These are phyloP conservation scores for Dendryphion nanum DNA, from an alignment of 2,329 filamentous ascomycete species.

Conservation along the genomic window DNA sequence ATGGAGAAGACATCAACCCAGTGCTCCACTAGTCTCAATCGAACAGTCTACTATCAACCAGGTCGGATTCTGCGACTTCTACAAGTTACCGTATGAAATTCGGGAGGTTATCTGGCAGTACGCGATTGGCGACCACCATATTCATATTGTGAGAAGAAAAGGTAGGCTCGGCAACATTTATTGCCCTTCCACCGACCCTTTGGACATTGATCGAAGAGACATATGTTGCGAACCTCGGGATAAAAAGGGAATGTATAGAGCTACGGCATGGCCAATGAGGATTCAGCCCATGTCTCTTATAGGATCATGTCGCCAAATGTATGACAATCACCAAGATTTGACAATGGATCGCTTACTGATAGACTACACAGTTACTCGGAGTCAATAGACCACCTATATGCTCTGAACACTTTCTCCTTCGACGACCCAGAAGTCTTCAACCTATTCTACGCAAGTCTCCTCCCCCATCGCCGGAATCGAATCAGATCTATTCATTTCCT, in stretches of 20 bases:
- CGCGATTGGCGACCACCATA: conserved; percentile 9
- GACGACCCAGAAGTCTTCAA: conserved; percentile 3
- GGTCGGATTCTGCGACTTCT: conserved; percentile 1
- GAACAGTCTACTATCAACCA: conserved; percentile 2
- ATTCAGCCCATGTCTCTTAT: conserved; percentile 3
- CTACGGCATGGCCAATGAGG: conserved; percentile 2
- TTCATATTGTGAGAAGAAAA: conserved; percentile 8
- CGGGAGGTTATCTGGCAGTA: conserved; percentile 3
- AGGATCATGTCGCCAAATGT: conserved; percentile 9
- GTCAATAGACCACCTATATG: conserved; percentile 7
- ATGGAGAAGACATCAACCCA: too few species aligned
- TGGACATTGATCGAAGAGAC: conserved; percentile 1
- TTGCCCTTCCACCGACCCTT: conserved; percentile 4
- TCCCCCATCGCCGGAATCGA: conserved; percentile 2
- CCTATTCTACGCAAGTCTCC: conserved; percentile 2
- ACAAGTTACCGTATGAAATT: conserved; percentile 6
- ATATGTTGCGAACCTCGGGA: conserved; percentile 2
- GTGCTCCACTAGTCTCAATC: too few species aligned
- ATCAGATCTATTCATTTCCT: conserved; percentile 5
- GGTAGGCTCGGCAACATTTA: conserved; percentile 7
- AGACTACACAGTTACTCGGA: conserved; percentile 7
- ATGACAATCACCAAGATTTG: too few species aligned
- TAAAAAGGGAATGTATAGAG: conserved; percentile 1
- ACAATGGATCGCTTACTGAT: too few species aligned
- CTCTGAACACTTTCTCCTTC: conserved; percentile 8